These are phyloP conservation scores for Didymella pomorum DNA, from an alignment of 2,329 filamentous ascomycete genomes.

Conservation along the genomic window DNA sequence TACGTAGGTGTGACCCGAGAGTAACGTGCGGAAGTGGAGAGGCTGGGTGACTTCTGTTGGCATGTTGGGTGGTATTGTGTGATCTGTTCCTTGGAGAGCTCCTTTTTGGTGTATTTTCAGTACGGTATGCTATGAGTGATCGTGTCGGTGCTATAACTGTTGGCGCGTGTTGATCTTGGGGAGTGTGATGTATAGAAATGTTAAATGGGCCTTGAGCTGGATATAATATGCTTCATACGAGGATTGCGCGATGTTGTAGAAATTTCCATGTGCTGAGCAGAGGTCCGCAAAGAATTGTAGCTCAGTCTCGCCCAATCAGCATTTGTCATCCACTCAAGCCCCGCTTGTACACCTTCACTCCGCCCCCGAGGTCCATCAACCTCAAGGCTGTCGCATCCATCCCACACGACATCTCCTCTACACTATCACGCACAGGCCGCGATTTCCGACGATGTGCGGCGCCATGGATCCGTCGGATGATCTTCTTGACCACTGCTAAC, in stretches of 20 bases:
- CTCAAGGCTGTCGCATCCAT: neutral
- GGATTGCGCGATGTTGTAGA: conserved; percentile 16
- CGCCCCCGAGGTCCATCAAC: no score
- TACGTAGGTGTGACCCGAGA: conserved; percentile 49
- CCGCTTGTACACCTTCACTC: neutral
- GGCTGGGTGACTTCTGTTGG: conserved; percentile 43
- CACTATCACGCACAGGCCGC: neutral
- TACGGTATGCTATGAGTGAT: neutral
- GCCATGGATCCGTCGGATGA: neutral
- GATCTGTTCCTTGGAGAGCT: neutral
- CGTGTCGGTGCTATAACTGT: no score
- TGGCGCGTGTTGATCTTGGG: neutral
- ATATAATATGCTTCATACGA: neutral
- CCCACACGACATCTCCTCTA: neutral
- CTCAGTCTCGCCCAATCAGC: conserved; percentile 19
- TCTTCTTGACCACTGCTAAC: neutral
- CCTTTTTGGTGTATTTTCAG: neutral
- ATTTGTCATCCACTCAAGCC: conserved; percentile 33
- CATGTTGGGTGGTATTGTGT: conserved; percentile 28
- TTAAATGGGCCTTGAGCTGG: neutral
- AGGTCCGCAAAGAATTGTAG: conserved; percentile 1
- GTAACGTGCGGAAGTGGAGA: conserved; percentile 48
- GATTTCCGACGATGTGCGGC: neutral
- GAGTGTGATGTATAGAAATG: neutral
- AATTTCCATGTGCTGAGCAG: conserved; percentile 16